A percentile compares a stretch with the other conserved stretches of the same genome.
These are phyloP conservation scores for Didymella keratinophila DNA, from an alignment of 2,329 filamentous ascomycete genomes.

Conservation along the genomic window DNA sequence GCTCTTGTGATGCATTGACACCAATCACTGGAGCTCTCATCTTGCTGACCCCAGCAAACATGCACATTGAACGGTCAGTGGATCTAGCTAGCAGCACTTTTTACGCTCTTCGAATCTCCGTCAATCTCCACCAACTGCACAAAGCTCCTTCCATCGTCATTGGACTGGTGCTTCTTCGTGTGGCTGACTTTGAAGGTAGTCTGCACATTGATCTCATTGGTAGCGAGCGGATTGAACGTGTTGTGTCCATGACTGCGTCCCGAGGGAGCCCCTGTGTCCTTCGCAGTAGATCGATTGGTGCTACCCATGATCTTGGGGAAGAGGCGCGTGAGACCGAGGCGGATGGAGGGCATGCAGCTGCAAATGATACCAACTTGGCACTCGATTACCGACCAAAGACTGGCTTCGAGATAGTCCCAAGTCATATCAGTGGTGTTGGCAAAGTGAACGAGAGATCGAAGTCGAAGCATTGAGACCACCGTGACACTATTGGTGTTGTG, in stretches of 20 bases:
- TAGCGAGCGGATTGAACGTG: constrained; percentile 2
- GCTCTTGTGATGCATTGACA: too few species aligned
- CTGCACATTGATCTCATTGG: constrained; percentile 18
- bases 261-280: constrained; percentile 2
- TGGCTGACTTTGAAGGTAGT: constrained; percentile 15
- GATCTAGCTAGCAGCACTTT: constrained; percentile 1
- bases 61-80: too few species aligned
- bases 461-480: constrained; percentile 52
- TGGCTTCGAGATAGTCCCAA: constrained; percentile 27
- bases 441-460: constrained; percentile 53
- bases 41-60: neutral
- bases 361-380: constrained; percentile 53
- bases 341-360: constrained; percentile 52
- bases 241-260: constrained; percentile 1
- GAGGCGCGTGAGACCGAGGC: constrained; percentile 36
- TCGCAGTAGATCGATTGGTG: constrained; percentile 6
- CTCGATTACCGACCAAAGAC: constrained; percentile 51
- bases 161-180: constrained; percentile 1
- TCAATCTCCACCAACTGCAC: constrained; percentile 21
- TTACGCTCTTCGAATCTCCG: constrained; percentile 9
- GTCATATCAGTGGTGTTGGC: constrained; percentile 50
- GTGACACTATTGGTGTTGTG: constrained; percentile 48
- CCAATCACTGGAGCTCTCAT: too few species aligned
- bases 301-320: constrained; percentile 17
- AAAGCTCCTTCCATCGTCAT: constrained; percentile 11